phyloP scores from a whole-genome alignment of 345 rosid species.

The Cardamine resedifolia region DNA sequence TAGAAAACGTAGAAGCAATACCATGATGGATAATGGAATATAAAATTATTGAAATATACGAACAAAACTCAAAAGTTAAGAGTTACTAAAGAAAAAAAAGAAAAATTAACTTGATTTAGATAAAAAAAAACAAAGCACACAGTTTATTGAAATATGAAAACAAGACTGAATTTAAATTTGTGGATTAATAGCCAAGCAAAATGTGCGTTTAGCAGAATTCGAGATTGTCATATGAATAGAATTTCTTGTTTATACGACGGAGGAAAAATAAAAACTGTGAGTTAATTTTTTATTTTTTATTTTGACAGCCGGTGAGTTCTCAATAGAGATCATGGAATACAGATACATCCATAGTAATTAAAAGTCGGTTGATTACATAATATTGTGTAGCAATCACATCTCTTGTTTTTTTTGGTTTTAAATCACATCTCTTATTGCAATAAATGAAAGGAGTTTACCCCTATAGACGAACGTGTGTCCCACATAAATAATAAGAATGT shows the following conservation, averaged over 20 bases:
- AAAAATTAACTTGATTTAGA: no score
- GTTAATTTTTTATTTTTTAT: no score
- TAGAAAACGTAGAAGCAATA: constrained; percentile 1
- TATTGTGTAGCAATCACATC: not conserved
- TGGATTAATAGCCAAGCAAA: no score
- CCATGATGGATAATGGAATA: not conserved
- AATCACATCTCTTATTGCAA: not conserved
- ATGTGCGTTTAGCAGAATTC: no score
- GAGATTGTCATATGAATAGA: no score
- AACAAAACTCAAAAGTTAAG: not conserved
- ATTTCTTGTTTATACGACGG: not conserved
- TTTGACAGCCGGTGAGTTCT: not conserved
- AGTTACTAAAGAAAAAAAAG: no score
- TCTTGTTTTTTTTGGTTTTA: no score
- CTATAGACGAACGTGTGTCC: constrained; percentile 25
- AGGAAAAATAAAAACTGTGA: not conserved
- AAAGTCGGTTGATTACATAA: not conserved
- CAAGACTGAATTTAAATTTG: no score
- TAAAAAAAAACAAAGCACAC: no score
- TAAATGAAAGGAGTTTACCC: not conserved
- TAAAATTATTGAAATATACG: not conserved
- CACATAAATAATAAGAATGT: constrained; percentile 8
- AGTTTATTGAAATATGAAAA: no score
- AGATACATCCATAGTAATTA: not conserved
- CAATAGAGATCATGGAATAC: not conserved